These are phyloP conservation scores for Dendrocalamus sinicus DNA, from an alignment of 176 grass and related monocot species.

Conservation along the genomic window DNA sequence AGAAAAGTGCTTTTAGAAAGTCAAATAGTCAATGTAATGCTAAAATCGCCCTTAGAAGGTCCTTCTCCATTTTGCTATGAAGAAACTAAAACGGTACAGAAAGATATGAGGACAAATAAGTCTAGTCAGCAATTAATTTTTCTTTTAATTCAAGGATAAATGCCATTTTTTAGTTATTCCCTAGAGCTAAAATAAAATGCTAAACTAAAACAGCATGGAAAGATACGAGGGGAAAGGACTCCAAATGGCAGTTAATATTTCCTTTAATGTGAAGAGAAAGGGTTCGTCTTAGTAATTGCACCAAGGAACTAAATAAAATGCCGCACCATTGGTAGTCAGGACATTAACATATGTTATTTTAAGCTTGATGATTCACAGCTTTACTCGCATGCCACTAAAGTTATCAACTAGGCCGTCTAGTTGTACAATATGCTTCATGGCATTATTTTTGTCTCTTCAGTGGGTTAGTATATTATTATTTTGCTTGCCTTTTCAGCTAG, in stretches of 20 bases:
- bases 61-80: slow-evolving; percentile 7
- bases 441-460: background rate
- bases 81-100: background rate
- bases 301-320: background rate
- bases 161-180: background rate
- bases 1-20: background rate
- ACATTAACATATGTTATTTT: background rate
- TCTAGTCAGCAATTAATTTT: background rate
- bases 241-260: background rate
- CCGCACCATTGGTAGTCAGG: background rate
- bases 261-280: background rate
- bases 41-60: background rate
- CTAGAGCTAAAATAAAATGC: background rate
- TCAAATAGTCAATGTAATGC: background rate
- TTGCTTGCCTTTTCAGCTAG: background rate
- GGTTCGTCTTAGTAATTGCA: background rate
- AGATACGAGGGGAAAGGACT: background rate
- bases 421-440: background rate
- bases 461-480: background rate
- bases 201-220: background rate
- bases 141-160: background rate
- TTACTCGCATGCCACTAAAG: background rate
- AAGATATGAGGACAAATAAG: background rate
- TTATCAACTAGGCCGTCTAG: background rate
- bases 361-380: background rate